Evolutionary conservation across 345 rosid genomes (phyloP).

Genomic region (Iberis pinnata): DNA sequence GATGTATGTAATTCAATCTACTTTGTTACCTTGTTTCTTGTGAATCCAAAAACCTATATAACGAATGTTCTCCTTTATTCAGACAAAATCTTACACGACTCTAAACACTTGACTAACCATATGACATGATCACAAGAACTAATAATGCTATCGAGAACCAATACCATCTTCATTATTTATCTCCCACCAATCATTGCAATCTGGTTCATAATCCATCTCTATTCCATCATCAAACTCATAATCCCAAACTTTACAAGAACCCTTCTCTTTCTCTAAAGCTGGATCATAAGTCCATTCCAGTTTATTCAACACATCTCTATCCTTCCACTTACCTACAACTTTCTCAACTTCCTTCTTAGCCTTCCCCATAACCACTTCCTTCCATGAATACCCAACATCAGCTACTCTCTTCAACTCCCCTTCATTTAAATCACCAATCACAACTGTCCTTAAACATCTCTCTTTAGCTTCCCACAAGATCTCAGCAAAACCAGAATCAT

Average conservation of each 20-base stretch:
- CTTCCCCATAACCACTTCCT: constrained; percentile 72
- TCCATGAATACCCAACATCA: constrained; percentile 74
- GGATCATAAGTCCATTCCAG: constrained; percentile 78
- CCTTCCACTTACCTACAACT: constrained; percentile 66
- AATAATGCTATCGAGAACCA: too few relatives aligned
- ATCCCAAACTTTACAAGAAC: constrained; percentile 18
- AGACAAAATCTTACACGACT: too few relatives aligned
- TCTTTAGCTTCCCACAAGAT: constrained; percentile 60
- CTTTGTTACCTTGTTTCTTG: too few relatives aligned
- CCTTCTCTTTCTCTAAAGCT: constrained; percentile 34
- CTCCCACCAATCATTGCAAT: constrained; percentile 61
- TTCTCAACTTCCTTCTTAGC: constrained; percentile 75
- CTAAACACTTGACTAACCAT: too few relatives aligned
- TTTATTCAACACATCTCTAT: constrained; percentile 55
- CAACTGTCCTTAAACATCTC: constrained; percentile 72
- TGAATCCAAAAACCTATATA: too few relatives aligned
- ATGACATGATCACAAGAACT: too few relatives aligned
- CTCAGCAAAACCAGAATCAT: constrained; percentile 69
- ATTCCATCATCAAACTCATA: constrained; percentile 5
- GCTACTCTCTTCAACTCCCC: constrained; percentile 69
- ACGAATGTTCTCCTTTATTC: too few relatives aligned
- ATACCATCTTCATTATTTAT: too few relatives aligned
- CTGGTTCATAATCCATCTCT: constrained; percentile 12
- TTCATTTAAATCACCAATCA: constrained; percentile 62
- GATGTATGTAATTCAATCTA: too few relatives aligned